These are phyloP conservation scores for Vitellaria paradoxa DNA, from an alignment of 179 eudicot species.

Conservation along the genomic window DNA sequence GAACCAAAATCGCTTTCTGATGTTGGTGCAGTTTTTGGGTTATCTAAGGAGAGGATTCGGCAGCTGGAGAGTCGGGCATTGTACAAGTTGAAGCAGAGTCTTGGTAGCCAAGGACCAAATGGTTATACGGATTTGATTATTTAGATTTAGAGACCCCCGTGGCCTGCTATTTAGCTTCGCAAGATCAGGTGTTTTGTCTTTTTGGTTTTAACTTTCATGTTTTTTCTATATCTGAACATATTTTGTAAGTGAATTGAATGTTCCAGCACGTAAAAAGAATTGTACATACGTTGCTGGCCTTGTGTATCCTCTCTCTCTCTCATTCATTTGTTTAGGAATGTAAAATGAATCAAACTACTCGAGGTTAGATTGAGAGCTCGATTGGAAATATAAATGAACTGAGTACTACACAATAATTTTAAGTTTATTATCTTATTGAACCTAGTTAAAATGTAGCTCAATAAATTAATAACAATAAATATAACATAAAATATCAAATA, in stretches of 20 bases:
- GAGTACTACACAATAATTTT: too few species aligned
- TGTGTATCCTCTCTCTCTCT: not conserved
- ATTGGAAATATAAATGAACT: too few species aligned
- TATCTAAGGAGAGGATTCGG: constrained; percentile 84
- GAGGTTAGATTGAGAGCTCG: too few species aligned
- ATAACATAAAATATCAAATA: too few species aligned
- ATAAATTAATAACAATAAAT: too few species aligned
- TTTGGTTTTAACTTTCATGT: not conserved
- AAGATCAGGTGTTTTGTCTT: not conserved
- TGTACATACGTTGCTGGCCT: not conserved
- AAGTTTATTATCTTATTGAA: too few species aligned
- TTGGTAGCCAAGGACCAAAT: constrained; percentile 54
- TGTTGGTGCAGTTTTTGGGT: constrained; percentile 64
- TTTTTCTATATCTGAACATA: too few species aligned
- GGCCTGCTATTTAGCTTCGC: constrained; percentile 2
- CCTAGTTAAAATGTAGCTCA: too few species aligned
- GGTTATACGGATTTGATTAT: constrained; percentile 63
- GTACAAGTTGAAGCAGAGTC: constrained; percentile 63
- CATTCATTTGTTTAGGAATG: too few species aligned
- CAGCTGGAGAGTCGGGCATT: constrained; percentile 81
- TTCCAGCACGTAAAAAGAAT: not conserved
- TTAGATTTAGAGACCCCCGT: constrained; percentile 10
- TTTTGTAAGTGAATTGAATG: constrained; percentile 1
- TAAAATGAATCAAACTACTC: too few species aligned
- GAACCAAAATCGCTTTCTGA: constrained; percentile 54